Conservation (phyloP, 2,329 filamentous ascomycete genomes). For the Rhynchosporium secalis region DNA sequence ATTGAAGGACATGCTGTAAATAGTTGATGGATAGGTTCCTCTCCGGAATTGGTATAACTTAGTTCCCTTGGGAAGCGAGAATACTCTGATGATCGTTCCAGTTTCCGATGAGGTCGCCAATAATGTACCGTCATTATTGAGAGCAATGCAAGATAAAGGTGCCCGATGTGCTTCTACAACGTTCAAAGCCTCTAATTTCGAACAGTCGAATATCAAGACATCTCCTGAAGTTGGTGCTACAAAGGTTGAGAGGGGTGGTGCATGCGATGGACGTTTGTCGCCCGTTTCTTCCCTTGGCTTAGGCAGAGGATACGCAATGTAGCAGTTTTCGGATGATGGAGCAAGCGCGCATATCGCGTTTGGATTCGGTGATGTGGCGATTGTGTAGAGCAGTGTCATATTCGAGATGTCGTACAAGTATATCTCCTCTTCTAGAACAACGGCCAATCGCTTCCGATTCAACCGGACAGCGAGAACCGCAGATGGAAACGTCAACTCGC, state of each 20-base stretch:
- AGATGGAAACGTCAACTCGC: conserved; percentile 97
- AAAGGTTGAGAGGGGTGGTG: conserved; percentile 76
- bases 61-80: conserved; percentile 84
- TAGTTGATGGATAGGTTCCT: conserved; percentile 91
- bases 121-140: conserved; percentile 90
- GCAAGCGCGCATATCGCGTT: conserved; percentile 89
- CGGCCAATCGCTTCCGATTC: conserved; percentile 90
- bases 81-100: conserved; percentile 94
- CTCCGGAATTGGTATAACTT: conserved; percentile 96
- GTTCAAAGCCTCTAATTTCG: conserved; percentile 88
- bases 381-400: conserved; percentile 91
- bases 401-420: conserved; percentile 99
- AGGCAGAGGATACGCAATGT: conserved; percentile 89
- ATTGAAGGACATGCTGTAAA: conserved; percentile 99
- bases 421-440: conserved; percentile 92
- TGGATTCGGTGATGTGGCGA: conserved; percentile 91
- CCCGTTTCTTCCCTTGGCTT: conserved; percentile 63
- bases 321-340: conserved; percentile 93
- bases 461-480: conserved; percentile 90
- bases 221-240: conserved; percentile 85
- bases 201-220: conserved; percentile 87
- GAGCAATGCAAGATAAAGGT: conserved; percentile 82
- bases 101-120: conserved; percentile 96
- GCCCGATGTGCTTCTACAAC: conserved; percentile 94
- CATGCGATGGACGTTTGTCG: conserved; percentile 69